These are phyloP conservation scores for Mallotus repandus DNA, from an alignment of 441 rosid species.

Conservation along the genomic window DNA sequence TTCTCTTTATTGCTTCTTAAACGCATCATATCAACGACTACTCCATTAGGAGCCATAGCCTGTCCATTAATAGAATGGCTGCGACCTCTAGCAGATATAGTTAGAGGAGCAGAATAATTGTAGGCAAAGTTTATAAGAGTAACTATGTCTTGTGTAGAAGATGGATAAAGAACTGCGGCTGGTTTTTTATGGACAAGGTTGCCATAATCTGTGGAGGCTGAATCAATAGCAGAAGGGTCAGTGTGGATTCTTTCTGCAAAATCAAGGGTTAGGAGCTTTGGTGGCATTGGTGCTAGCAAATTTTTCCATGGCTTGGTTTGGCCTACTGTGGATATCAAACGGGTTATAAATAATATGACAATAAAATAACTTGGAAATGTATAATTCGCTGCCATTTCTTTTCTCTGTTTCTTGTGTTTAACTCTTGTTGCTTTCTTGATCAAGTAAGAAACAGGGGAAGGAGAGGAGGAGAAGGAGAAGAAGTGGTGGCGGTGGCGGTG, in stretches of 20 bases:
- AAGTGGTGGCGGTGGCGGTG: neutral
- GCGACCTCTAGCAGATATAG: slow-evolving; percentile 74
- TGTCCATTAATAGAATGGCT: slow-evolving; percentile 83
- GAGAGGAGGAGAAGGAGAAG: neutral
- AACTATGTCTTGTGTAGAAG: slow-evolving; percentile 47
- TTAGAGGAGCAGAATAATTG: slow-evolving; percentile 38
- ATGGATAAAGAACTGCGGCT: slow-evolving; percentile 66
- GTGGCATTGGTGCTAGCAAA: slow-evolving; percentile 9
- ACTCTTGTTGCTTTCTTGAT: neutral
- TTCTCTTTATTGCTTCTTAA: slow-evolving; percentile 34
- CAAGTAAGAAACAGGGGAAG: neutral
- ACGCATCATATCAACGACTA: slow-evolving; percentile 73
- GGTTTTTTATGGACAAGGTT: slow-evolving; percentile 53
- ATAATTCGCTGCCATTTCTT: slow-evolving; percentile 32
- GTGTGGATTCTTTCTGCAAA: slow-evolving; percentile 35
- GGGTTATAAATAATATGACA: slow-evolving; percentile 33
- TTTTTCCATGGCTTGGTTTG: slow-evolving; percentile 29
- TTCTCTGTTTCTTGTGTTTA: neutral
- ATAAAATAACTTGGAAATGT: slow-evolving; percentile 28
- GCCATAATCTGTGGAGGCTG: slow-evolving; percentile 69
- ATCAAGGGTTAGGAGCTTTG: slow-evolving; percentile 18
- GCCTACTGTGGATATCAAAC: slow-evolving; percentile 28
- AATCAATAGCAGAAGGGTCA: slow-evolving; percentile 43
- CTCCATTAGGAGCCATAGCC: slow-evolving; percentile 63
- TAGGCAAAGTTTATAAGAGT: slow-evolving; percentile 48